phyloP scores from a whole-genome alignment of 2,329 filamentous ascomycete genomes.

The Hymenoscyphus fructigenus region DNA sequence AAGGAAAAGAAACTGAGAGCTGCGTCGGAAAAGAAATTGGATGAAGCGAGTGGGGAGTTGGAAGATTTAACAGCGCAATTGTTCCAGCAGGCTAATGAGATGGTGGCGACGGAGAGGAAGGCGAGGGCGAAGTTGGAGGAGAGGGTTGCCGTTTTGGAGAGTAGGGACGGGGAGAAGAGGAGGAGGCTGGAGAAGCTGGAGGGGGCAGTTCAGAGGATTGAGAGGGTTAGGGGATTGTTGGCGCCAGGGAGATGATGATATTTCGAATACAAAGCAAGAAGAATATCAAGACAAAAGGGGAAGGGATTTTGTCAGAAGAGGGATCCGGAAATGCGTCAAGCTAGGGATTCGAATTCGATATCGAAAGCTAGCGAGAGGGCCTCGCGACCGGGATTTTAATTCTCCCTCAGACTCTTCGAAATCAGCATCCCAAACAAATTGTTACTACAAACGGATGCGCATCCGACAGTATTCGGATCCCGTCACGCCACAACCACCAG shows the following conservation, averaged over 20 bases:
- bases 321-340: slow-evolving; percentile 25
- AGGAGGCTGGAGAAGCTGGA: slow-evolving; percentile 69
- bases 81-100: slow-evolving; percentile 83
- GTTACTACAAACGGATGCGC: neutral
- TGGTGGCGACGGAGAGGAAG: slow-evolving; percentile 75
- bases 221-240: slow-evolving; percentile 65
- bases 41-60: slow-evolving; percentile 68
- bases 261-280: slow-evolving; percentile 8
- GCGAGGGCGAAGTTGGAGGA: slow-evolving; percentile 71
- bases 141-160: slow-evolving; percentile 66
- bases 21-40: slow-evolving; percentile 67
- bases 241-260: slow-evolving; percentile 29
- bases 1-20: slow-evolving; percentile 66
- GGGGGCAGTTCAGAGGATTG: slow-evolving; percentile 67
- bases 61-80: slow-evolving; percentile 75
- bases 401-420: neutral
- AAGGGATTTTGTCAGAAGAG: slow-evolving; percentile 16
- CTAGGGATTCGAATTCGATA: slow-evolving; percentile 17
- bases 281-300: slow-evolving; percentile 6
- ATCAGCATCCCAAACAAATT: neutral
- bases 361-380: slow-evolving; percentile 10
- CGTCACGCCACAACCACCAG: slow-evolving; percentile 3
- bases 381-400: neutral
- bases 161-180: slow-evolving; percentile 68
- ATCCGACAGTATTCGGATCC: slow-evolving; percentile 1